Conservation (phyloP, 73 alveolate genomes). For the Stentor roeselii region DNA sequence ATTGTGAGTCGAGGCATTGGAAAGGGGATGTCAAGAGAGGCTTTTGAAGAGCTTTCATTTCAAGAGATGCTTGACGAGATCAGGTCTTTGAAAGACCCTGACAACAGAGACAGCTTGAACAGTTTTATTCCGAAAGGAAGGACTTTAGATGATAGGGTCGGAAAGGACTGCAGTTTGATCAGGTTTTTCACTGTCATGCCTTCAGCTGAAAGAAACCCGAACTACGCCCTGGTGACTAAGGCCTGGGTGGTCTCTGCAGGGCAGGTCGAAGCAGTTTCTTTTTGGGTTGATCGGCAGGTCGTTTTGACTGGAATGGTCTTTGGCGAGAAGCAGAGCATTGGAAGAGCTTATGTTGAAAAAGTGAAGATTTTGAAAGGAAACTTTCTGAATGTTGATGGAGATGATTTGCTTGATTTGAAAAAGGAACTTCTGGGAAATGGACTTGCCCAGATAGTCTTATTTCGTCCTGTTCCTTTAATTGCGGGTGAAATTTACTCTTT, state of each 20-base stretch:
- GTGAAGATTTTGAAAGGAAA: not conserved
- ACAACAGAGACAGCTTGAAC: too few species aligned
- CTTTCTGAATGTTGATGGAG: not conserved
- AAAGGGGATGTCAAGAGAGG: not conserved
- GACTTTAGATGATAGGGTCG: not conserved
- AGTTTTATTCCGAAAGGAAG: not conserved
- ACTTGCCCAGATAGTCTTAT: not conserved
- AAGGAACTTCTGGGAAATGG: not conserved
- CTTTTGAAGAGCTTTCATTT: not conserved
- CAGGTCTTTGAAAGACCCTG: not conserved
- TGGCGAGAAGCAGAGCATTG: not conserved
- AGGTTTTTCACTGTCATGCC: not conserved
- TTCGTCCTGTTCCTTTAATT: not conserved
- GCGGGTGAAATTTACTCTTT: not conserved
- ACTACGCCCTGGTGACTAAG: not conserved
- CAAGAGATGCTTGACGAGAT: not conserved
- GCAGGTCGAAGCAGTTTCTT: conserved; percentile 16
- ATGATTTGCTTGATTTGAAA: not conserved
- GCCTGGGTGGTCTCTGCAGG: not conserved
- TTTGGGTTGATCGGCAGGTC: not conserved
- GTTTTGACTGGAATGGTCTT: not conserved
- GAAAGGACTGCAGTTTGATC: not conserved
- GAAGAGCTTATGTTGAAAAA: not conserved
- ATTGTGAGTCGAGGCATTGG: not conserved
- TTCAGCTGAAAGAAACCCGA: not conserved